Percentiles rank a stretch among this genome's conserved stretches.
Conservation (phyloP, 2,329 filamentous ascomycete species). For the Cladophialophora exuberans region DNA sequence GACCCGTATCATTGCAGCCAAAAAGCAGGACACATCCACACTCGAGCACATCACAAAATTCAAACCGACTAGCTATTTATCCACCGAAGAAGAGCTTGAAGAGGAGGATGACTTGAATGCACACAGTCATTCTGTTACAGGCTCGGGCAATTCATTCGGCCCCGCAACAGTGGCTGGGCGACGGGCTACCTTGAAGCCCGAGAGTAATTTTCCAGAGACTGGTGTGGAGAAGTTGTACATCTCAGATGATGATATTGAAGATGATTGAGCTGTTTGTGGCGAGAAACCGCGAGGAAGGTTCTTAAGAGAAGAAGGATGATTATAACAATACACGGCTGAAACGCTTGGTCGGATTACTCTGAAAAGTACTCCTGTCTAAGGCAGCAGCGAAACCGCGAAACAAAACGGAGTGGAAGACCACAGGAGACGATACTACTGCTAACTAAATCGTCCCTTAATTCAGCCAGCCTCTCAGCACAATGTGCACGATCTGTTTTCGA, state of each 20-base stretch:
- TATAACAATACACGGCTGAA: no score
- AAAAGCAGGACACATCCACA: constrained; percentile 51
- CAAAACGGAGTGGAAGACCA: no score
- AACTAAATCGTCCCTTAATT: no score
- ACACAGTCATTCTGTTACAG: neutral
- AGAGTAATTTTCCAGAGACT: neutral
- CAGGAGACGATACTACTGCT: no score
- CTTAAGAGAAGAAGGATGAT: no score
- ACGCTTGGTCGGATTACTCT: no score
- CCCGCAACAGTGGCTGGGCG: neutral
- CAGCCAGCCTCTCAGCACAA: no score
- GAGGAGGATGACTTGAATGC: constrained; percentile 50
- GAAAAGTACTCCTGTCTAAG: no score
- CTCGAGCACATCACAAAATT: constrained; percentile 72
- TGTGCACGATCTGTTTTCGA: no score
- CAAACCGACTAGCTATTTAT: constrained; percentile 19
- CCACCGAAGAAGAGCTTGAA: constrained; percentile 49
- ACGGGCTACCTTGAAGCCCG: neutral
- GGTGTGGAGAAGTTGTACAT: constrained; percentile 70
- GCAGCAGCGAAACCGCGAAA: no score
- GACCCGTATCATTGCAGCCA: constrained; percentile 60
- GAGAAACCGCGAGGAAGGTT: no score
- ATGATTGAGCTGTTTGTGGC: constrained; percentile 57
- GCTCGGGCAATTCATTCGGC: neutral
- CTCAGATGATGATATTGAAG: constrained; percentile 85